phyloP scores from a whole-genome alignment of 2,329 filamentous ascomycete genomes.

The Botrytis elliptica region DNA sequence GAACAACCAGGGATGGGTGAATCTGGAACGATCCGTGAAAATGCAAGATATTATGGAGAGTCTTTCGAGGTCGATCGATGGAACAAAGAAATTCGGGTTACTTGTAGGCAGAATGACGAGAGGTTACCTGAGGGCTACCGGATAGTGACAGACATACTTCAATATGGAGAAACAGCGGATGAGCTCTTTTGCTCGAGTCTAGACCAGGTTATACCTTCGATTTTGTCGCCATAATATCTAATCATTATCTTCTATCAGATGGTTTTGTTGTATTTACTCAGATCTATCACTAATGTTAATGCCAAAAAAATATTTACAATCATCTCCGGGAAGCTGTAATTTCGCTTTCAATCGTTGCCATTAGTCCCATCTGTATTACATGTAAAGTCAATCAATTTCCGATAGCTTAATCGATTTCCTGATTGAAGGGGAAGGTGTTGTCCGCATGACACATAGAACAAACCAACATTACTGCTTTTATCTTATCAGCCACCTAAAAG shows the following conservation, averaged over 20 bases:
- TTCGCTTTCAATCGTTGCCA: not conserved
- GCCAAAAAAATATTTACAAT: not conserved
- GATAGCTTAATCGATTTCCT: not conserved
- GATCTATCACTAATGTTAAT: not conserved
- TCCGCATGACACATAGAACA: not conserved
- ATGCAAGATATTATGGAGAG: constrained; percentile 27
- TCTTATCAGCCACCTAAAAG: not conserved
- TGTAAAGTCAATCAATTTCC: not conserved
- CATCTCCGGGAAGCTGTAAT: not conserved
- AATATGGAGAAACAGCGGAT: constrained; percentile 7
- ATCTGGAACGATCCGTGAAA: constrained; percentile 28
- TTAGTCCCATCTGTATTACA: not conserved
- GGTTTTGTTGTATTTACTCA: not conserved
- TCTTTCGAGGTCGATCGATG: constrained; percentile 27
- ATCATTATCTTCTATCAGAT: not conserved
- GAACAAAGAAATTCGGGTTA: constrained; percentile 22
- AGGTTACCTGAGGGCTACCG: not conserved
- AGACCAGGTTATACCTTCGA: not conserved
- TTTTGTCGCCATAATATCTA: not conserved
- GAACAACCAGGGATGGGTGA: constrained; percentile 29
- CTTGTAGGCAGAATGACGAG: constrained; percentile 24
- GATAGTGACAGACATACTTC: constrained; percentile 1
- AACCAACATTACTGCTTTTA: not conserved
- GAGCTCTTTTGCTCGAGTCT: not conserved
- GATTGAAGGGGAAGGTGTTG: not conserved